Evolutionary conservation across 495 filamentous ascomycete species (phyloP).

Genomic region (Apodospora peruviana): DNA sequence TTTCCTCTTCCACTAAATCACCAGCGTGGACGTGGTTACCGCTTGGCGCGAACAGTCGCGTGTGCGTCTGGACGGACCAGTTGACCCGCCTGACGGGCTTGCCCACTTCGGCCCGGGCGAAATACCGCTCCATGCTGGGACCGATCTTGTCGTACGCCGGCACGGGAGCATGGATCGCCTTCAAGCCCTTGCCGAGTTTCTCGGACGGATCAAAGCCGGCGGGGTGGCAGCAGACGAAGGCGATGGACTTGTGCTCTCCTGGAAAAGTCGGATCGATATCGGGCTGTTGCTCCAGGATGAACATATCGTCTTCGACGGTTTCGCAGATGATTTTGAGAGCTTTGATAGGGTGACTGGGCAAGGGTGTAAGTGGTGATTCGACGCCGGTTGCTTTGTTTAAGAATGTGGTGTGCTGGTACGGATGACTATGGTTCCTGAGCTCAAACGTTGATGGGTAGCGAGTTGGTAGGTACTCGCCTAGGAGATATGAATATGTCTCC

Average conservation of each 20-base stretch:
- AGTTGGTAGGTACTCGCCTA: slow-evolving; percentile 56
- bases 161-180: slow-evolving; percentile 64
- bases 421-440: background rate
- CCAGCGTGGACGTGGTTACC: slow-evolving; percentile 45
- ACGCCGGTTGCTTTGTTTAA: slow-evolving; percentile 42
- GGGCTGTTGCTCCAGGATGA: slow-evolving; percentile 57
- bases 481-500: slow-evolving; percentile 63
- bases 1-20: slow-evolving; percentile 37
- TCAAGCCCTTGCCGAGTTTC: slow-evolving; percentile 59
- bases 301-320: slow-evolving; percentile 70
- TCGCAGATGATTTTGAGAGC: slow-evolving; percentile 48
- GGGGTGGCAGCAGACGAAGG: slow-evolving; percentile 67
- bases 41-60: slow-evolving; percentile 49
- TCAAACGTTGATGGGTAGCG: slow-evolving; percentile 62
- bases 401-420: slow-evolving; percentile 19
- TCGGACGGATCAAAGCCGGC: slow-evolving; percentile 60
- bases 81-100: slow-evolving; percentile 53
- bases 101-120: slow-evolving; percentile 50
- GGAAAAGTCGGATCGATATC: slow-evolving; percentile 23
- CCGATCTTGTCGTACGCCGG: slow-evolving; percentile 70
- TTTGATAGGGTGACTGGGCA: slow-evolving; percentile 17
- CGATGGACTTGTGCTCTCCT: slow-evolving; percentile 53
- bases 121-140: slow-evolving; percentile 74
- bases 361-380: slow-evolving; percentile 35
- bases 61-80: slow-evolving; percentile 60